A percentile compares a stretch with the other conserved stretches of the same genome.
phyloP scores from a whole-genome alignment of 805 yeast genomes.

The Hanseniaspora clermontiae region DNA sequence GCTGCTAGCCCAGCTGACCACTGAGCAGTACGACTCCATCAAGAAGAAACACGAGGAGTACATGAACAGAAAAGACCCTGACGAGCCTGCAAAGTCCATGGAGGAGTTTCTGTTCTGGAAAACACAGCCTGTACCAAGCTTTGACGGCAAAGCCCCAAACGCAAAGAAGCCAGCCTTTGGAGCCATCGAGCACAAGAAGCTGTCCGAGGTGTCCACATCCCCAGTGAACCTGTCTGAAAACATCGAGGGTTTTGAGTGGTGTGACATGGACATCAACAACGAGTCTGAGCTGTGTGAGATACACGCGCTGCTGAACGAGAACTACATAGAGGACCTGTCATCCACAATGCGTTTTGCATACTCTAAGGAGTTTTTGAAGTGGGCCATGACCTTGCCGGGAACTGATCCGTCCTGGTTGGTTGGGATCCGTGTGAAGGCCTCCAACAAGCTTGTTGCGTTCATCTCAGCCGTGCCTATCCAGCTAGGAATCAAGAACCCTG shows the following conservation, averaged over 20 bases:
- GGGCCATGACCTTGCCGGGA: constrained; percentile 94
- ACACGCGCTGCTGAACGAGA: constrained; percentile 65
- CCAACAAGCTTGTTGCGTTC: constrained; percentile 75
- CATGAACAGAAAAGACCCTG: constrained; percentile 36
- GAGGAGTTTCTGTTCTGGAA: constrained; percentile 88
- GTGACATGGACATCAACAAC: constrained; percentile 49
- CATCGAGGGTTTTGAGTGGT: constrained; percentile 76
- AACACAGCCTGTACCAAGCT: constrained; percentile 83
- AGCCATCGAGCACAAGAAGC: constrained; percentile 30
- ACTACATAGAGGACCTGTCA: constrained; percentile 90
- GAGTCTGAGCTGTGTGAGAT: constrained; percentile 47
- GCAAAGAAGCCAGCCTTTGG: constrained; percentile 43
- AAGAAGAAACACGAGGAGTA: constrained; percentile 22
- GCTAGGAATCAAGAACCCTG: constrained; percentile 49
- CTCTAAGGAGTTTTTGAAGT: constrained; percentile 64
- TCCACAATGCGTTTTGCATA: constrained; percentile 87
- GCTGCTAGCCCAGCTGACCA: constrained; percentile 17
- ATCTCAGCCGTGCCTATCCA: constrained; percentile 80
- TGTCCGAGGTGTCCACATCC: constrained; percentile 54
- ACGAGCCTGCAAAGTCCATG: constrained; percentile 39
- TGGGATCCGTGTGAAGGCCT: constrained; percentile 75
- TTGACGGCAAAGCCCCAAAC: constrained; percentile 45
- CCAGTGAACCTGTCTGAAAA: constrained; percentile 54
- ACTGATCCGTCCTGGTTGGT: constrained; percentile 81
- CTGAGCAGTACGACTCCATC: constrained; percentile 41